These are phyloP conservation scores for Exophiala lecanii-corni DNA, from an alignment of 2,329 filamentous ascomycete species.

Conservation along the genomic window DNA sequence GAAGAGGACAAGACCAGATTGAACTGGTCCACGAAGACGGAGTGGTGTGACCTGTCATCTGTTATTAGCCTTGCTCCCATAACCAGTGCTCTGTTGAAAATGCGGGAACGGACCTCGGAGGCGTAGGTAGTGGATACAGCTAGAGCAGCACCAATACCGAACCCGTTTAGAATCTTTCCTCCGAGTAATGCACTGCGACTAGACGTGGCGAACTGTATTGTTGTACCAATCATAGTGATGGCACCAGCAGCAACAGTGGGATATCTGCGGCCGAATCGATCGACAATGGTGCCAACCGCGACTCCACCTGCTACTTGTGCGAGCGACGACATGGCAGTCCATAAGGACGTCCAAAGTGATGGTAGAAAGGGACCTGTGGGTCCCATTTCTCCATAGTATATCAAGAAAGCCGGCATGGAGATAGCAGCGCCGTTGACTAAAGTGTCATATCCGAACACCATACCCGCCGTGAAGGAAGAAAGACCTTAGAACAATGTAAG, in stretches of 20 bases:
- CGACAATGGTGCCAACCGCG: background rate
- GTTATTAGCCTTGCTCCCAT: too few relatives aligned
- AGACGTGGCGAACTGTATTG: background rate
- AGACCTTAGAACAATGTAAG: too few relatives aligned
- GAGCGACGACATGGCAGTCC: background rate
- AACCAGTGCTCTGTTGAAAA: too few relatives aligned
- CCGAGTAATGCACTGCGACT: background rate
- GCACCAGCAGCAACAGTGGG: background rate
- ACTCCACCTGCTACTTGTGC: background rate
- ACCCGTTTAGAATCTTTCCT: background rate
- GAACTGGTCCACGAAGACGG: background rate
- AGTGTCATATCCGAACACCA: background rate
- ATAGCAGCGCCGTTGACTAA: slow-evolving; percentile 1
- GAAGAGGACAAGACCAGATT: background rate
- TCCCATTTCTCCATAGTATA: background rate
- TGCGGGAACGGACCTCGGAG: background rate
- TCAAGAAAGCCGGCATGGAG: background rate
- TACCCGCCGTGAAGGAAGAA: background rate
- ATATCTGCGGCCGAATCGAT: background rate
- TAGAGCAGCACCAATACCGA: background rate
- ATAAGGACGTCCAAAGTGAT: background rate
- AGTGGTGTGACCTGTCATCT: background rate
- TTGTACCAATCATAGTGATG: background rate
- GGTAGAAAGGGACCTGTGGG: background rate
- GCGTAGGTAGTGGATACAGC: background rate